Conservation (phyloP, 495 filamentous ascomycete species). For the Aspergillus incahuasiensis region DNA sequence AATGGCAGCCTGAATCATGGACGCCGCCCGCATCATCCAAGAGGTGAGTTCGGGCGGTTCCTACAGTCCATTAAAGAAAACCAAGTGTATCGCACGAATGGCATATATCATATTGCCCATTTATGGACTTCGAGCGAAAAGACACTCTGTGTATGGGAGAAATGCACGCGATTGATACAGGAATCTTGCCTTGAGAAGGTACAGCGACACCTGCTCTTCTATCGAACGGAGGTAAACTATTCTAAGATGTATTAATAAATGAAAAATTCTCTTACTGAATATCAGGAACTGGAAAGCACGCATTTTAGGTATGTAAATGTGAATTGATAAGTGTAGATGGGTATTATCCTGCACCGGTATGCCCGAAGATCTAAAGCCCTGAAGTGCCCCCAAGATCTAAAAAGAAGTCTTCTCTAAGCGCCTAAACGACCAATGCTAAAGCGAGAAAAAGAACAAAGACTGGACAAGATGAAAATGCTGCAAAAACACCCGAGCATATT, state of each 20-base stretch:
- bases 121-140: neutral
- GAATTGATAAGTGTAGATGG: neutral
- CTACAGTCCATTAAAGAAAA: neutral
- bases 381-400: conserved; percentile 18
- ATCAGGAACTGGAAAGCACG: neutral
- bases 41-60: conserved; percentile 19
- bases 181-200: too few relatives aligned
- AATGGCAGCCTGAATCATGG: conserved; percentile 78
- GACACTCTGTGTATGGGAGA: neutral
- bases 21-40: conserved; percentile 44
- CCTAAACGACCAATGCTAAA: conserved; percentile 26
- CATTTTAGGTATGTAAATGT: neutral
- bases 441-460: conserved; percentile 11
- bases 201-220: neutral
- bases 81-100: neutral
- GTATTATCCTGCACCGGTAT: neutral
- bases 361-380: conserved; percentile 10
- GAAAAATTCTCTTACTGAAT: too few relatives aligned
- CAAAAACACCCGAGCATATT: neutral
- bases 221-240: neutral
- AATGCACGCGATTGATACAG: neutral
- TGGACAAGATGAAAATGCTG: conserved; percentile 1
- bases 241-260: too few relatives aligned
- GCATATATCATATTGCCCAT: neutral
- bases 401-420: conserved; percentile 12